Evolutionary conservation across 2,329 filamentous ascomycete species (phyloP), one percentile per base, ranked within the genome.

Genomic region (Trichoderma simmonsii): DNA sequence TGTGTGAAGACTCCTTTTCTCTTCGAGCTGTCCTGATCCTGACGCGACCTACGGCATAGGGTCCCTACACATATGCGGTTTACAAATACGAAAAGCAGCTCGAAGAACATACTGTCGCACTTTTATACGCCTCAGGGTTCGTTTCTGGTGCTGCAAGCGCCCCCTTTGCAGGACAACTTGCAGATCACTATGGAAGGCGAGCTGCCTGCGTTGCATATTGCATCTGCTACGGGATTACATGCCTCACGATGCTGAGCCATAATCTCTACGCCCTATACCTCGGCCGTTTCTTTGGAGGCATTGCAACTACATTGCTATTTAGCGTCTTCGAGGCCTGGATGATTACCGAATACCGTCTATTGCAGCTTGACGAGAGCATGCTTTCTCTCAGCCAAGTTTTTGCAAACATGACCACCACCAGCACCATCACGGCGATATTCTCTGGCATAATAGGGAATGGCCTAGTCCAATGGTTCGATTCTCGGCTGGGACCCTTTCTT

Each of bases 251-350:
- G 65, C 79, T 89, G 32, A 82, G 83, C 63, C 78, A 82, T 32
- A 77, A 79, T 51, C 73, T 83, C 3, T 76, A 78, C 3, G 63
- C 87, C 4, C 81, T 90, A 0, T 88, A 88, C 75, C 62, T 85
- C 4, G 88, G 88, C 18, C 83, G 88, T n/a, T 76, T 86, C 1
- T 82, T 86, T 8, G 87, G 88, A 18, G 88, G 88, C 0, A 75
- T 90, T 21, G 85, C 85, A 72, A 88, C 87, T 11, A 89, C 86
- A 15, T 79, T 90, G 24, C 82, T 90, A 21, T 89, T 86, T 80
- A 87, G 83, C 62, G 86, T 86, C 11, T 89, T 90, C 73, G 87
- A 90, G 74, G 85, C 86, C 60, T 90, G 88, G 88, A 85, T 90
- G 82, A 85, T 90, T 32, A 83, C 86, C 61, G 87, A 90, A 75